Evolutionary conservation across 2,329 filamentous ascomycete genomes (phyloP).

Genomic region (Trichoderma sp.): DNA sequence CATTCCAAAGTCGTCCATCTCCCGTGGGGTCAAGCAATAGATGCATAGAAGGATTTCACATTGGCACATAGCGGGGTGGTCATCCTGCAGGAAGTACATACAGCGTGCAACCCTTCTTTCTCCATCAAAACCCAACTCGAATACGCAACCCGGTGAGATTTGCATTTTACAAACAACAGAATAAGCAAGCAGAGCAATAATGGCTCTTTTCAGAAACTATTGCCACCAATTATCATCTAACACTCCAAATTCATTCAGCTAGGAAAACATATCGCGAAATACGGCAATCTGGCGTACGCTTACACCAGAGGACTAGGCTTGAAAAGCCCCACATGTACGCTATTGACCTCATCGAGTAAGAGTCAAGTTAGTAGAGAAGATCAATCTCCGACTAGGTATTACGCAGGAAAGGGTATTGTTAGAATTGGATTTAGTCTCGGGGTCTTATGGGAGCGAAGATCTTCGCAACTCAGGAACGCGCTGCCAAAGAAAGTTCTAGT

Average conservation of each 20-base stretch:
- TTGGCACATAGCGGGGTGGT: not conserved
- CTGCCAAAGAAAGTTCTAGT: not conserved
- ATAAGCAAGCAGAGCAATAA: not conserved
- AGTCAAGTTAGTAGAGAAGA: not conserved
- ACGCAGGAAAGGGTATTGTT: not conserved
- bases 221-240: not conserved
- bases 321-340: conserved; percentile 1
- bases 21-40: not conserved
- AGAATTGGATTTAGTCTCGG: not conserved
- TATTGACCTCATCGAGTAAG: conserved; percentile 4
- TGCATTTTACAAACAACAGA: not conserved
- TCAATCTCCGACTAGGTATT: not conserved
- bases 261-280: not conserved
- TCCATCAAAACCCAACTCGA: not conserved
- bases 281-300: not conserved
- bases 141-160: not conserved
- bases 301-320: not conserved
- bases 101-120: not conserved
- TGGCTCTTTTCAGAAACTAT: not conserved
- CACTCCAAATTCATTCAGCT: not conserved
- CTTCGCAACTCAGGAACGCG: not conserved
- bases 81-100: not conserved
- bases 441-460: not conserved
- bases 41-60: not conserved
- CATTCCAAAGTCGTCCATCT: not conserved